Conservation (phyloP, 441 rosid species). For the Macaranga tanarius region DNA sequence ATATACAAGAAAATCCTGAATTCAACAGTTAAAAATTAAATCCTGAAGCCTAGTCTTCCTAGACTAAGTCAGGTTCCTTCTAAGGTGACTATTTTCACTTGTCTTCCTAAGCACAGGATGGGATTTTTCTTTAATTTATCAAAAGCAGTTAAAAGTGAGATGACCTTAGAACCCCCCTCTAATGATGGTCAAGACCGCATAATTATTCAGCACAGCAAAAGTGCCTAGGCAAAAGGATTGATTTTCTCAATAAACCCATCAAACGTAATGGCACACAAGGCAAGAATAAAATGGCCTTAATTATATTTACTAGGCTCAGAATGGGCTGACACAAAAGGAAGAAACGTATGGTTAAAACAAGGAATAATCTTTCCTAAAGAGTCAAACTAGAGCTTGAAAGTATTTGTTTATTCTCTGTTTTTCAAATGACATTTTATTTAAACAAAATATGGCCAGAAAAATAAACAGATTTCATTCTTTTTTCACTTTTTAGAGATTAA, state of each 20-base stretch:
- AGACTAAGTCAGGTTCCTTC: not conserved
- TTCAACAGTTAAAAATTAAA: too few relatives aligned
- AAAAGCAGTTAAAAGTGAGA: not conserved
- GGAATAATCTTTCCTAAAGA: not conserved
- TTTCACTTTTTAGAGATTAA: not conserved
- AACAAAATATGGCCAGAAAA: not conserved
- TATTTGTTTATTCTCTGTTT: not conserved
- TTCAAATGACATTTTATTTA: not conserved
- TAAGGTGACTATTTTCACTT: not conserved
- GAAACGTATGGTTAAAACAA: not conserved
- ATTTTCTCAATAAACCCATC: not conserved
- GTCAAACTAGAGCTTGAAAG: not conserved
- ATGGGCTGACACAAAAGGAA: not conserved
- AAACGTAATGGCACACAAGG: not conserved
- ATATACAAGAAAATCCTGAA: too few relatives aligned
- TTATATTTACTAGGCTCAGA: not conserved
- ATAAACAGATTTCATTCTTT: not conserved
- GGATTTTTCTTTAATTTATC: conserved; percentile 1
- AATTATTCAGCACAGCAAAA: not conserved
- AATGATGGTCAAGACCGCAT: not conserved
- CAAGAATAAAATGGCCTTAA: not conserved
- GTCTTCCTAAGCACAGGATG: not conserved
- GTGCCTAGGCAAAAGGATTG: not conserved
- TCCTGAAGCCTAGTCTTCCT: too few relatives aligned
- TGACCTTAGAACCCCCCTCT: not conserved